Evolutionary conservation across 768 basidiomycete genomes (phyloP).

Genomic region (Fomitopsis serialis): DNA sequence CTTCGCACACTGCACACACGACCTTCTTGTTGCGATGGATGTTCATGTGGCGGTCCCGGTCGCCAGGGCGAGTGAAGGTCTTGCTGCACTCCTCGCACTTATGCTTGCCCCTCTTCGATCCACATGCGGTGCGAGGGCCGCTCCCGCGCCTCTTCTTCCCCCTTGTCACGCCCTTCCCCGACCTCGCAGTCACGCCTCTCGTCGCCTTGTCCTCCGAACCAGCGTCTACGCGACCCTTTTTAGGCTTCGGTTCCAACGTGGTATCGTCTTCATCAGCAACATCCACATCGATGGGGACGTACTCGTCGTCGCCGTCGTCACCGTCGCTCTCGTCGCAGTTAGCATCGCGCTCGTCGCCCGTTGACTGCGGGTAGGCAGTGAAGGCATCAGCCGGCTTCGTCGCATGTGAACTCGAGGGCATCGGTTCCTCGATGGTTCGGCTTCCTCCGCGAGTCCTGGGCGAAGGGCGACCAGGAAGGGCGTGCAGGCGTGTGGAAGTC

Average conservation of each 20-base stretch:
- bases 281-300: not conserved
- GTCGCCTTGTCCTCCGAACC: no score
- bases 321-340: constrained; percentile 1
- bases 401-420: not conserved
- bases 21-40: not conserved
- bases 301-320: constrained; percentile 2
- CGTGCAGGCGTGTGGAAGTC: no score
- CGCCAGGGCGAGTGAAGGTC: constrained; percentile 4
- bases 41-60: constrained; percentile 4
- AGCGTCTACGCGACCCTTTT: not conserved
- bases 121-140: not conserved
- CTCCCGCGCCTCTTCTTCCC: not conserved
- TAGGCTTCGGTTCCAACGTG: not conserved
- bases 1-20: constrained; percentile 4
- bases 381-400: no score
- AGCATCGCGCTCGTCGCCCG: no score
- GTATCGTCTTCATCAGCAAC: constrained; percentile 5
- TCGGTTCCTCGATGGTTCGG: no score
- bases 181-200: no score
- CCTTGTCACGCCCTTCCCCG: not conserved
- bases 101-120: not conserved
- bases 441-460: no score
- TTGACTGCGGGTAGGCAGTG: no score
- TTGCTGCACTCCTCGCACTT: not conserved
- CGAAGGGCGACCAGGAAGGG: no score